Evolutionary conservation across 177 flowering plant species (phyloP).

Genomic region (Vitis hybrid): DNA sequence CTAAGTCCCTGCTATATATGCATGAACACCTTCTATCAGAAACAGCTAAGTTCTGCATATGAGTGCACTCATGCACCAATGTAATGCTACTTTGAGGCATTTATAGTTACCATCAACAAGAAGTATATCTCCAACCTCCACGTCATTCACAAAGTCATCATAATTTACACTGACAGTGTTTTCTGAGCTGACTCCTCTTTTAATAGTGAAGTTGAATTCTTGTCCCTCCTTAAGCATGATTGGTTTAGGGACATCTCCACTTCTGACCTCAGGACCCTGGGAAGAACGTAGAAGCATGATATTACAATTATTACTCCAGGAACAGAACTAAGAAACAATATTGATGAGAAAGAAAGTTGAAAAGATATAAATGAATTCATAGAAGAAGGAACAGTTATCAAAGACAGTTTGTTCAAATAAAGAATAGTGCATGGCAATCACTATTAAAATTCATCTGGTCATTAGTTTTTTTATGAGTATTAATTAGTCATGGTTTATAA

Average conservation of each 20-base stretch:
- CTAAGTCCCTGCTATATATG: too few species aligned
- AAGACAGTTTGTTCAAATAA: too few species aligned
- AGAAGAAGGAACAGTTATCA: too few species aligned
- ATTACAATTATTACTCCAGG: not conserved
- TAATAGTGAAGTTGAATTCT: slow-evolving; percentile 85
- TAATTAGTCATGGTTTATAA: too few species aligned
- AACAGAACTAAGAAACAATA: not conserved
- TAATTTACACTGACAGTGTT: slow-evolving; percentile 94
- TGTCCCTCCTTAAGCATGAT: slow-evolving; percentile 81
- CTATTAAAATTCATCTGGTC: too few species aligned
- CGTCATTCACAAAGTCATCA: slow-evolving; percentile 95
- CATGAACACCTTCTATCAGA: not conserved
- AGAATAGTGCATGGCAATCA: too few species aligned
- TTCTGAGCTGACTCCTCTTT: slow-evolving; percentile 80
- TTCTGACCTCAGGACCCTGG: slow-evolving; percentile 99
- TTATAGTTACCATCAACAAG: slow-evolving; percentile 84
- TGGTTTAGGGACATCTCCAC: slow-evolving; percentile 95
- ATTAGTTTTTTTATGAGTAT: too few species aligned
- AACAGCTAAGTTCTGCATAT: not conserved
- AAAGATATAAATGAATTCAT: not conserved
- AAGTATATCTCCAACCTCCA: slow-evolving; percentile 79
- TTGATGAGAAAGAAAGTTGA: not conserved
- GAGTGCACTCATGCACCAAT: not conserved
- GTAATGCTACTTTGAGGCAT: not conserved
- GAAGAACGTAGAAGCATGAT: slow-evolving; percentile 9